phyloP scores from a whole-genome alignment of 352 stramenopile species.

The Pythium aristosporum region DNA sequence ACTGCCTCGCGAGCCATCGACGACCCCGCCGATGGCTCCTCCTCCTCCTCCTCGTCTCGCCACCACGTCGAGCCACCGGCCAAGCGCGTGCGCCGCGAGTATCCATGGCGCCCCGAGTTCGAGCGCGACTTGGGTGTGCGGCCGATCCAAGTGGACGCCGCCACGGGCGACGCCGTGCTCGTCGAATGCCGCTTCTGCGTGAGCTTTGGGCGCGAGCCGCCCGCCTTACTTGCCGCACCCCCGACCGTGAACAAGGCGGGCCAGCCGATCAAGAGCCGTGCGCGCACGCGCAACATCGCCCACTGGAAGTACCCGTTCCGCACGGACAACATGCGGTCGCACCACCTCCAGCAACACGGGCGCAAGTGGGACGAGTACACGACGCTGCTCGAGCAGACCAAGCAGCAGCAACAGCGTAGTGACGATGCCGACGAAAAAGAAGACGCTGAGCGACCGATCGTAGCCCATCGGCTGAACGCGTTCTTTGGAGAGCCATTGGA shows the following conservation, averaged over 20 bases:
- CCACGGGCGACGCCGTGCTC: slow-evolving; percentile 31
- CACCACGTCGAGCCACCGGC: neutral
- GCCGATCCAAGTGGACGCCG: slow-evolving; percentile 27
- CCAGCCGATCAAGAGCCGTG: slow-evolving; percentile 26
- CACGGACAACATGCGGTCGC: slow-evolving; percentile 42
- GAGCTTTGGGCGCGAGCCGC: slow-evolving; percentile 38
- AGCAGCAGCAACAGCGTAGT: neutral
- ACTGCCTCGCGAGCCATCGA: no score
- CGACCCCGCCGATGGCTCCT: no score
- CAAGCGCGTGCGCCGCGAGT: slow-evolving; percentile 30
- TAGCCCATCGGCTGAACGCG: neutral
- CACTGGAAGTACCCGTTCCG: slow-evolving; percentile 40
- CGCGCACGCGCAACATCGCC: slow-evolving; percentile 35
- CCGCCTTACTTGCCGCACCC: neutral
- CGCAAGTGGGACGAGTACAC: slow-evolving; percentile 34
- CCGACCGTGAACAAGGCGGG: slow-evolving; percentile 12
- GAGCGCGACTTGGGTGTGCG: slow-evolving; percentile 34
- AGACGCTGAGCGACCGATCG: neutral
- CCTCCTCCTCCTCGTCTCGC: neutral
- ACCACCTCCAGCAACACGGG: slow-evolving; percentile 39
- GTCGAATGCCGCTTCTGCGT: slow-evolving; percentile 41
- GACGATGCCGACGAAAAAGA: neutral
- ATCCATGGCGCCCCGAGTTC: slow-evolving; percentile 37
- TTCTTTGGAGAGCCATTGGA: slow-evolving; percentile 26
- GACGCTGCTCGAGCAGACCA: slow-evolving; percentile 28